Conservation (phyloP, 2,329 filamentous ascomycete genomes). For the Myriangium duriaei region DNA sequence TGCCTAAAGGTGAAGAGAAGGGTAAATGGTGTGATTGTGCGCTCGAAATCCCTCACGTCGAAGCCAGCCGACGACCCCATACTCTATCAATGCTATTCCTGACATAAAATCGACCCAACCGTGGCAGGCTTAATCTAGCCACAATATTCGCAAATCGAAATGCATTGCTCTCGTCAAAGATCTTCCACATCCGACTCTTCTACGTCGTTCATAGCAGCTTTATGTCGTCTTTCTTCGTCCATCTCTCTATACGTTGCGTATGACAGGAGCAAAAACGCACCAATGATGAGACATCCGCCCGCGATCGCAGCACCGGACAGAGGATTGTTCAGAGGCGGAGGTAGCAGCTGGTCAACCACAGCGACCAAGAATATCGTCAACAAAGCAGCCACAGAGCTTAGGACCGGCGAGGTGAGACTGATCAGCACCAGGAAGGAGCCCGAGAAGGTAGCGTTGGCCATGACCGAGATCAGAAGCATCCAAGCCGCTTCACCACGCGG, state of each 20-base stretch:
- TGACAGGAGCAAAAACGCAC: constrained; percentile 73
- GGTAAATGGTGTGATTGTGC: too few species aligned
- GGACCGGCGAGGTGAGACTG: constrained; percentile 78
- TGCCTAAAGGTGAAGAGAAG: too few species aligned
- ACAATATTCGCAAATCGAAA: too few species aligned
- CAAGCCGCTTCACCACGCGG: constrained; percentile 66
- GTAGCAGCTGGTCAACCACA: constrained; percentile 76
- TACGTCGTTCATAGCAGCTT: constrained; percentile 27
- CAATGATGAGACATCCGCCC: constrained; percentile 78
- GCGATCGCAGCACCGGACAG: constrained; percentile 62
- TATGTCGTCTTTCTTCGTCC: constrained; percentile 64
- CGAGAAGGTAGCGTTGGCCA: constrained; percentile 84
- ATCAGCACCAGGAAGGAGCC: constrained; percentile 90
- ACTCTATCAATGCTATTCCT: too few species aligned
- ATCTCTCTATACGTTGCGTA: constrained; percentile 93
- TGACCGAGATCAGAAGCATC: constrained; percentile 66
- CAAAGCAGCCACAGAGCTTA: constrained; percentile 74
- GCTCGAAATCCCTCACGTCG: too few species aligned
- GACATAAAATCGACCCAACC: too few species aligned
- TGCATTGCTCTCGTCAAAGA: constrained; percentile 1
- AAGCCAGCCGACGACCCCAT: too few species aligned
- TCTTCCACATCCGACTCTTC: constrained; percentile 33
- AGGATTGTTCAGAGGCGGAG: constrained; percentile 52
- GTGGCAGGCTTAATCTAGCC: too few species aligned
- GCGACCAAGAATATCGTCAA: constrained; percentile 96